Base-by-base conservation (phyloP, 768 basidiomycete genomes). In the Coprinopsis sp. region DNA sequence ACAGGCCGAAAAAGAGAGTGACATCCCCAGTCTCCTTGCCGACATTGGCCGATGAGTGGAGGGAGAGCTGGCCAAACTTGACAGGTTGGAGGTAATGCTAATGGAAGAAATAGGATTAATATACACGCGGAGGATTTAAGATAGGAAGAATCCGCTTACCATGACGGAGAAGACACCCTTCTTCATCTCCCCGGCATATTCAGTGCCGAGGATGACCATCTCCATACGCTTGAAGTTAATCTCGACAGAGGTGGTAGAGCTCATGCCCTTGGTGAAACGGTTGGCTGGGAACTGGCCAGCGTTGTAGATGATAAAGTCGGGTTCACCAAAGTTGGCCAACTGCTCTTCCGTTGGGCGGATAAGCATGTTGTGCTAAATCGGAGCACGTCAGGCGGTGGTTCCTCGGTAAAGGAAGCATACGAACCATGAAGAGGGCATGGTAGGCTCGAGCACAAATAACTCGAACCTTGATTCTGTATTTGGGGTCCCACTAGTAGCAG, bases 151-250 rank as follows among this genome's bases (percentile, higher is more conserved):
- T 29, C 30, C 37, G 51, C 72, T 18, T 53, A 83, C 83, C 95
- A 99, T 99, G 57, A 99, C 93, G 34, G 88, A 91, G 76, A 99
- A 99, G 65, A 99, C 91, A 62, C 96, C 96, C 82, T 99, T 99
- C 76, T 99, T 99, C 96, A 99, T 99, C 75, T 99, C 93, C 41
- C 93, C 93, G 24, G 93, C 93, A 61, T 97, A 97, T 64, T 97
- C 93, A 22, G 92, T 95, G 46, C 90, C 95, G 57, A 99, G 90
- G 61, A 99, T 98, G 60, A 99, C 95, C 96, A 99, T 99, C 69
- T 99, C 96, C 92, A 93, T 96, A 31, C 96, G 90, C 77, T 96
- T 96, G 72, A 99, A 98, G 81, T 99, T 99, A 76, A 99, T 91
- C 72, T 97, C 95, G 40, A 99, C 95, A 2, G 94, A 96, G 5